Base-by-base conservation (phyloP, 331 rosid species). In the Rosa hybrid region DNA sequence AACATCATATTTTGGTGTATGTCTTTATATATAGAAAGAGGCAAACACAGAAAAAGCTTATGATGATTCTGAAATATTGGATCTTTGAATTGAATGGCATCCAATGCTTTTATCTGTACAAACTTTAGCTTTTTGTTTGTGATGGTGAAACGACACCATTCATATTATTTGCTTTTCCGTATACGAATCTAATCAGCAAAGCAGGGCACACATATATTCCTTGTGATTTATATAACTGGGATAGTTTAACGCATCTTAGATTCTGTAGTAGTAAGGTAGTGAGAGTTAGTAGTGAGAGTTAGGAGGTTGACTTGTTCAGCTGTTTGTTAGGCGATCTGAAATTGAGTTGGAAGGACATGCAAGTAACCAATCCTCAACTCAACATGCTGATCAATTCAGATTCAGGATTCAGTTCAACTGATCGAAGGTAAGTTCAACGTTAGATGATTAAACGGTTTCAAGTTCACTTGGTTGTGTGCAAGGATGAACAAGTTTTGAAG, bases 41-140 rank as follows among this genome's bases (percentile, higher is more conserved):
- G 72, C 4, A 50, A 63, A 67, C 39, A 69, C 34, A 34, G 16
- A 42, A 44, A 72, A 51, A 30, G 60, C n/a, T 30, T 17, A 78
- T 50, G 60, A 44, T 53, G 71, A 73, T 63, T 72, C 76, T 71
- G 13, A 8, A 65, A 41, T 41, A 27, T 20, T 12, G 41, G 34
- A 34, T 12, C 70, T 41, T 49, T 50, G 21, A 54, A 53, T 27
- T 50, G 21, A 54, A 53, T 27, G 25, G 65, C 16, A 78, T 78
- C 79, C 85, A 64, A 78, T 77, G 82, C 82, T 77, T 60, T 71
- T 1, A 45, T 70, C 2, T 78, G 7, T 44, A 38, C 71, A 38
- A 14, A 14, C 73, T 54, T 60, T 75, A 16, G 69, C 50, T 72
- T 72, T 48, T 21, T 72, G 7, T 4, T 20, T 67, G 46, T 38